Conservation (phyloP, 2,329 filamentous ascomycete species). For the Penicillium sp. region DNA sequence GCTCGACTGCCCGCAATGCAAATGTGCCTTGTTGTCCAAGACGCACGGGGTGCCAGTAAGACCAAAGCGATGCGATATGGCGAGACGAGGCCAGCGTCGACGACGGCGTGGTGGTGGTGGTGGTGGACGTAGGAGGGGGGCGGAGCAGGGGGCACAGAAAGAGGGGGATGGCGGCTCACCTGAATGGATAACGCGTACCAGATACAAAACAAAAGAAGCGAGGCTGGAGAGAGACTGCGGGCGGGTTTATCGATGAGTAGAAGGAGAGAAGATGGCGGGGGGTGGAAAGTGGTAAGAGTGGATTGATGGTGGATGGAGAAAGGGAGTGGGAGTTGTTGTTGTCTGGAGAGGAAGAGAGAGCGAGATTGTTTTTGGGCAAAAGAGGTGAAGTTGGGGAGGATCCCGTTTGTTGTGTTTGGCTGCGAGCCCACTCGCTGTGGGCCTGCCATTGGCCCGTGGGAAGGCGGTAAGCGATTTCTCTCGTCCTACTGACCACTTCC, state of each 20-base stretch:
- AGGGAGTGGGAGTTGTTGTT: constrained; percentile 6
- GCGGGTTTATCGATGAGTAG: constrained; percentile 16
- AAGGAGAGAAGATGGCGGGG: constrained; percentile 19
- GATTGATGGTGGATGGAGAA: constrained; percentile 16
- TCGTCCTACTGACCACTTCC: too few relatives aligned
- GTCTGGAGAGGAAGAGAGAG: not conserved
- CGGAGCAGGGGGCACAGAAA: constrained; percentile 14
- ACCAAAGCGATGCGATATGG: constrained; percentile 7
- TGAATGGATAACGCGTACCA: constrained; percentile 16
- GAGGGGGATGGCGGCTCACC: constrained; percentile 17
- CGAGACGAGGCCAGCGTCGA: constrained; percentile 1
- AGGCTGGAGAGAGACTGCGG: constrained; percentile 15
- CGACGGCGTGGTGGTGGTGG: constrained; percentile 5
- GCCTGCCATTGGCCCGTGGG: constrained; percentile 9
- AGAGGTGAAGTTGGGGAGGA: constrained; percentile 5
- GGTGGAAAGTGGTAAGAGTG: constrained; percentile 20
- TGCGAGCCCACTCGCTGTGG: not conserved
- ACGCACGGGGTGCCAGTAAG: not conserved
- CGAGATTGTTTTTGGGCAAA: constrained; percentile 11
- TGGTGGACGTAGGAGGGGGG: constrained; percentile 11
- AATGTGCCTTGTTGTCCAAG: not conserved
- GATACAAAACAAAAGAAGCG: constrained; percentile 15
- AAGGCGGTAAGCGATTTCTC: constrained; percentile 12
- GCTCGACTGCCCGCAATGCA: not conserved
- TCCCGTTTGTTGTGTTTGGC: constrained; percentile 11